Conservation (phyloP, 2,329 filamentous ascomycete species). For the Talaromyces atroroseus region DNA sequence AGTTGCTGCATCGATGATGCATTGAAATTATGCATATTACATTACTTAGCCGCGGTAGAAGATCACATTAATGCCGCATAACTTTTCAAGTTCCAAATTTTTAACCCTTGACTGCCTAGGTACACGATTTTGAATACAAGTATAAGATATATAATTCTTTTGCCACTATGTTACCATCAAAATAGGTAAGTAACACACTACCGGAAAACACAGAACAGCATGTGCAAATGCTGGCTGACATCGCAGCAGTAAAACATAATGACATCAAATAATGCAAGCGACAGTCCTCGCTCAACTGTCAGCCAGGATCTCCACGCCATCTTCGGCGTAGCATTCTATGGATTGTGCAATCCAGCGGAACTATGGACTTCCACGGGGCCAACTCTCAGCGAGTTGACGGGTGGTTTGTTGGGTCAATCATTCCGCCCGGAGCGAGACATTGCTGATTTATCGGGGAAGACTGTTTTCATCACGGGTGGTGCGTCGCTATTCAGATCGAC, state of each 20-base stretch:
- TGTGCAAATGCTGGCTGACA: neutral
- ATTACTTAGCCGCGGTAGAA: neutral
- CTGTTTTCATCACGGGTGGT: conserved; percentile 51
- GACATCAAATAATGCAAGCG: neutral
- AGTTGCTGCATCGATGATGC: too few species aligned
- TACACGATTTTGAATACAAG: too few species aligned
- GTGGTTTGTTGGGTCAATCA: conserved; percentile 28
- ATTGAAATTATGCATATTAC: neutral
- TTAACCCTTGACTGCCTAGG: neutral
- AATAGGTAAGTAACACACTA: neutral
- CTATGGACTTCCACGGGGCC: conserved; percentile 27
- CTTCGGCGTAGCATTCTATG: conserved; percentile 18
- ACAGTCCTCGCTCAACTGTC: conserved; percentile 8
- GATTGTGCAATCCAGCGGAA: conserved; percentile 27
- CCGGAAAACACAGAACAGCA: neutral
- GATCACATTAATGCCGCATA: too few species aligned
- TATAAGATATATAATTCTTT: neutral
- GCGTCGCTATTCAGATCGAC: too few species aligned
- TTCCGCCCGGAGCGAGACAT: conserved; percentile 45
- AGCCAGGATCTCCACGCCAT: conserved; percentile 9
- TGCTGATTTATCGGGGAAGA: conserved; percentile 42
- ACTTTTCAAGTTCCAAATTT: neutral
- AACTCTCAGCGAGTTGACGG: conserved; percentile 30
- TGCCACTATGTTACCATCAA: neutral
- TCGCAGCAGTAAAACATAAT: neutral